Conservation (phyloP, 208 protist species). For the Leishmania arabica region DNA sequence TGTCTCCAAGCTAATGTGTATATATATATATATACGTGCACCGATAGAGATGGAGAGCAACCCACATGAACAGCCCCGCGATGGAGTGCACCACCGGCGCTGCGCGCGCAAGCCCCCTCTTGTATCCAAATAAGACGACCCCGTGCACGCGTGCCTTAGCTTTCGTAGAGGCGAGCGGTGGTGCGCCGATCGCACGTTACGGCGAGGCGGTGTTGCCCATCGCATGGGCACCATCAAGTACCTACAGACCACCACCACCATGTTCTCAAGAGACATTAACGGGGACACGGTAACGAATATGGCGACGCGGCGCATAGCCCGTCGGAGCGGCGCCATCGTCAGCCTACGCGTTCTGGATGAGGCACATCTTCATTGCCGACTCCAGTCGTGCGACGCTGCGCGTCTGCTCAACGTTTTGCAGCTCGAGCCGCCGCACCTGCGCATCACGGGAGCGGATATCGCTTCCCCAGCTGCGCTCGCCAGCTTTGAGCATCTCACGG, state of each 20-base stretch:
- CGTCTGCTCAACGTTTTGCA: conserved; percentile 91
- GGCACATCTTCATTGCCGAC: conserved; percentile 81
- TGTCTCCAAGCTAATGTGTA: background rate
- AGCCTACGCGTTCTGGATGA: conserved; percentile 35
- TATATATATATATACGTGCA: conserved; percentile 7
- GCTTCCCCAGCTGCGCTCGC: conserved; percentile 60
- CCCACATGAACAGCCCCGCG: background rate
- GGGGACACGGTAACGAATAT: background rate
- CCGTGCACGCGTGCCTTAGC: background rate
- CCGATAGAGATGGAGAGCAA: background rate
- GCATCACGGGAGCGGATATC: conserved; percentile 75
- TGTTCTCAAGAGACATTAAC: background rate
- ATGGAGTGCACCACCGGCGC: background rate
- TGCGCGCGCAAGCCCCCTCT: background rate
- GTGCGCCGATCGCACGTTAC: background rate
- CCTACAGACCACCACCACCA: background rate
- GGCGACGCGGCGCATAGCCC: background rate
- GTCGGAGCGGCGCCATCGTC: background rate
- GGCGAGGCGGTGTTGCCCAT: background rate
- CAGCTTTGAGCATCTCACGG: conserved; percentile 64
- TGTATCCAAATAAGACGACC: background rate
- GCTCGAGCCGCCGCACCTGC: conserved; percentile 75
- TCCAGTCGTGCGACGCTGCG: conserved; percentile 80
- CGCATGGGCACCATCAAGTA: background rate
- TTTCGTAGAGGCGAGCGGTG: background rate